Evolutionary conservation across 768 basidiomycete genomes (phyloP), one percentile per base, ranked within the genome.

Genomic region (Crassisporium funariophilum): DNA sequence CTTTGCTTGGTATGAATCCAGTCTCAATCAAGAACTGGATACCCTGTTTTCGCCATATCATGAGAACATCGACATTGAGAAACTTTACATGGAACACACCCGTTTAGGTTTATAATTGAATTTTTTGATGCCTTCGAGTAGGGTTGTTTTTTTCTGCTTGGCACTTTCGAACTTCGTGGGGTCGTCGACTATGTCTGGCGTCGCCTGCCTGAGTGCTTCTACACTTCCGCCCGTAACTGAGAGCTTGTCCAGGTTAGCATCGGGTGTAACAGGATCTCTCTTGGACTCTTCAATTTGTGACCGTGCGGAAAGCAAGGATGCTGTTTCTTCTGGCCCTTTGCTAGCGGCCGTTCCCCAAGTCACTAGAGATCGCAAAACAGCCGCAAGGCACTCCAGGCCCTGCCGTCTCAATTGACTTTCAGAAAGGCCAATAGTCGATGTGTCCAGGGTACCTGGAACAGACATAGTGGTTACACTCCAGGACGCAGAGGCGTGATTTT

Each of bases 31-130:
- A 76, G 64, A 91, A 98, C 71, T 88, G 76, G 41, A 98, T 76
- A 12, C 97, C 97, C 93, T 95, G 46, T 33, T 13, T 25, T 17
- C 27, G 11, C 36, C 4, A 15, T 24, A 29, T 27, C 16, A 23
- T 39, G 29, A 35, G 11, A 21, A 22, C 5, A 11, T 17, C 8
- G 22, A n/a, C 4, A 33, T 21, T 4, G 2, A 43, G 19, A 34
- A 33, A 35, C 24, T 44, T 49, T 16, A 5, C 9, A 13, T 7
- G 23, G 7, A 15, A 62, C 85, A 36, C 59, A 95, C 94, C 56
- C 85, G 81, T 69, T 98, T 98, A n/a, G 95, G 95, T 69, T 97
- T 98, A 75, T 87, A 93, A 64, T 98, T 98, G 69, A 99, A 99
- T 68, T 92, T 93, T 67, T 88, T 94, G 67, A 98, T 89, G 20